These are phyloP conservation scores for Mortierella sp. DNA, from an alignment of 371 early-diverging fungal genomes.

Conservation along the genomic window DNA sequence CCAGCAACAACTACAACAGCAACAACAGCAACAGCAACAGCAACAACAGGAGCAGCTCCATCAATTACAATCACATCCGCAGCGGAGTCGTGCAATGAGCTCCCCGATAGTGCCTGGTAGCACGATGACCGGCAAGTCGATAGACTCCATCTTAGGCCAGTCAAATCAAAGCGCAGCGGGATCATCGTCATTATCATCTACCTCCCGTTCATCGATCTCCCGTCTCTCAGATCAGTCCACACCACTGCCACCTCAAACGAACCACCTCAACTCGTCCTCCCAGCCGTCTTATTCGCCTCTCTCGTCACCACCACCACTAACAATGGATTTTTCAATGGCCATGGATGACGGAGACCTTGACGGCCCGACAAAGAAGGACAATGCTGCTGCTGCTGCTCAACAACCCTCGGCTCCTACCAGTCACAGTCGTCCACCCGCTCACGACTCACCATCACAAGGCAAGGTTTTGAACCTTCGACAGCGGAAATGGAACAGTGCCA, in stretches of 20 bases:
- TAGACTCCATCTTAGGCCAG: background rate
- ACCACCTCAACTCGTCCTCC: background rate
- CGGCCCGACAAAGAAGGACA: background rate
- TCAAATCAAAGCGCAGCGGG: background rate
- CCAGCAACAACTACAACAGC: conserved; percentile 16
- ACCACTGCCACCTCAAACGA: background rate
- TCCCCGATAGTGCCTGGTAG: conserved; percentile 13
- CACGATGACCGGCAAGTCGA: background rate
- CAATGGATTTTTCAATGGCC: conserved; percentile 18
- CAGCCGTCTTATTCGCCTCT: conserved; percentile 16
- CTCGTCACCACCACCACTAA: conserved; percentile 18
- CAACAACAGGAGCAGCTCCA: conserved; percentile 3
- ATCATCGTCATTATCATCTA: background rate
- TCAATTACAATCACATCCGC: background rate
- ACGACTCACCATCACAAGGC: background rate
- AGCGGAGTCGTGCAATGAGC: conserved; percentile 30
- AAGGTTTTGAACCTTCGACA: conserved; percentile 43
- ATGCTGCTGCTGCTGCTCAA: background rate
- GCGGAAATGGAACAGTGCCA: conserved; percentile 53
- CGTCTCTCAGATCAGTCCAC: background rate
- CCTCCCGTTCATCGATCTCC: background rate
- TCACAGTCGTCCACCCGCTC: too few relatives aligned
- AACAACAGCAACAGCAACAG: background rate
- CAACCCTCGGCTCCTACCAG: background rate
- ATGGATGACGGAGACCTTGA: conserved; percentile 14